Base-by-base conservation (phyloP, 306 rosid genomes). In the Medicago ruthenica region DNA sequence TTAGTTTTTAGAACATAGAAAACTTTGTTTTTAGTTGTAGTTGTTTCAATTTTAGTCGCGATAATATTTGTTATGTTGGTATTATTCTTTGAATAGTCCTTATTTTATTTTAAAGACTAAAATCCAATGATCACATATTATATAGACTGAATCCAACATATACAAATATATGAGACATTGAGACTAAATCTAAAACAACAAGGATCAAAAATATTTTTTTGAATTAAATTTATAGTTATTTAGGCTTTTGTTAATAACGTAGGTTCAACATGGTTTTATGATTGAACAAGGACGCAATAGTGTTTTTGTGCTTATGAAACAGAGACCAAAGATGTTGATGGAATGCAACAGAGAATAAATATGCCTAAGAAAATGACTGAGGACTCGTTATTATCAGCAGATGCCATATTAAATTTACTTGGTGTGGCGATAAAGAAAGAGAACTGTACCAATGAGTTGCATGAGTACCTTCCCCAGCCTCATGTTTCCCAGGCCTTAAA, bases 371-470 rank as follows among this genome's bases (percentile, higher is more conserved):
- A 81, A 82, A 63, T 68, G 21, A 58, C 73, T 42, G 87, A 83
- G 15, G 83, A 77, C 4, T 76, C 92, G 0, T 17, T 72, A 13
- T 67, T 86, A 58, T 85, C 93, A 58, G 85, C 83, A 21, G 31
- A 27, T 39, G 72, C 93, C 44, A 70, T 85, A 8, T 73, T 83
- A 89, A 82, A 85, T 73, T 27, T 86, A 45, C 67, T 86, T 45
- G 74, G 83, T 31, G 69, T 60, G 36, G 75, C 89, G 4, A 69
- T 67, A 8, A 70, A 85, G 71, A 83, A 55, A 71, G 69, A 83
- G 50, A 67, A 39, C 1, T 58, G 75, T 24, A 27, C 42, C 0
- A 60, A 78, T 73, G 87, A 79, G 37, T 60, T 76, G 60, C 64
- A 42, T 61, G 87, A 76, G 71, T 66, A 79, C 15, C 45, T 75